Evolutionary conservation across 805 yeast genomes (phyloP), one percentile per base, ranked within the genome.

Genomic region (Candida sonorensis): DNA sequence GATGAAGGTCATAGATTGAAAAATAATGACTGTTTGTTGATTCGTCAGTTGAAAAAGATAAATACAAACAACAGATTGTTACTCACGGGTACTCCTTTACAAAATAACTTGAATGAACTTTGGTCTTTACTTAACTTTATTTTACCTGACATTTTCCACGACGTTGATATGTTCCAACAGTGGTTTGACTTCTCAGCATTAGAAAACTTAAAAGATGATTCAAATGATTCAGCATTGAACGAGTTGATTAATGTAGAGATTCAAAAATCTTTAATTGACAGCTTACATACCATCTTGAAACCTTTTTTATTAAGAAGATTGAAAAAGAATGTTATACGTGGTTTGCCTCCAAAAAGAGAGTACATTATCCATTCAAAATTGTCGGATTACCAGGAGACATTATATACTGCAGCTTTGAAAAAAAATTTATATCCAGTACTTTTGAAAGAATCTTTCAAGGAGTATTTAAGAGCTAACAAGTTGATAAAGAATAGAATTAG

Each of bases 1-100:
- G 98, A 90, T 56, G 98, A 90, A 57, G 98, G 97, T 6, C 98
- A 90, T 56, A 65, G 98, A 24, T 64, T 90, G 44, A 92, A 90
- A 50, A 90, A 90, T 53, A 69, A 78, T 41, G 76, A 88, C 45
- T 84, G 95, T 55, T 63, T 76, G 43, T 64, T 90, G 38, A 79
- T 90, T 31, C 69, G 69, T 33, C 77, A 77, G 38, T 66, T 90
- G 44, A 88, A 85, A 48, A 69, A 67, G 41, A 66, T 85, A 23
- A 62, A 70, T 11, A 77, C 81, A 1, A 65, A 75, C 1, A 90
- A 90, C 50, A 64, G 96, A 40, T 62, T 90, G 29, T 61, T 90
- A 17, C 61, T 90, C 10, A 90, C 98, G 0, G 98, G 98, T n/a
- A 90, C 98, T 0, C 97, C 98, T 0, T 63, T 90, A 32, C 98